phyloP scores from a whole-genome alignment of 2,329 filamentous ascomycete species.

The Aschersonia sp. region DNA sequence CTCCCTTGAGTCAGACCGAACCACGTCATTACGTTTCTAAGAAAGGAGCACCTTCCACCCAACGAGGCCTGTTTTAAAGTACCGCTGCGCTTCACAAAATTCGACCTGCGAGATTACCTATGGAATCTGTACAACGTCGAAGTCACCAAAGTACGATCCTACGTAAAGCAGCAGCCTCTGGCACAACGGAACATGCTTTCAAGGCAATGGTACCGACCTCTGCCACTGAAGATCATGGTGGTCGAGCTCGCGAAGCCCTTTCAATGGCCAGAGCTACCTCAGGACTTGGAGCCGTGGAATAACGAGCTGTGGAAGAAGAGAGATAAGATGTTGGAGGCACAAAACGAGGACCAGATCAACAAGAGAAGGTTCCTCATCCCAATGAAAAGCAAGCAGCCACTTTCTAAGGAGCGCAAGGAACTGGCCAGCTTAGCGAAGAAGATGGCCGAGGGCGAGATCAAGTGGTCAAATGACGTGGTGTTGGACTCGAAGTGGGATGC shows the following conservation, averaged over 20 bases:
- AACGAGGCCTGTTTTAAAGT: slow-evolving; percentile 83
- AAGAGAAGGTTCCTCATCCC: slow-evolving; percentile 19
- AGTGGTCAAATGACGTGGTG: slow-evolving; percentile 39
- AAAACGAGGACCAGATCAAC: slow-evolving; percentile 18
- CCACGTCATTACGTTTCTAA: slow-evolving; percentile 67
- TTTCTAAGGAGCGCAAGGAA: slow-evolving; percentile 25
- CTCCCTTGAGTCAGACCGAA: slow-evolving; percentile 45
- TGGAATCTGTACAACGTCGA: slow-evolving; percentile 71
- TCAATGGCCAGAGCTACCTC: slow-evolving; percentile 64
- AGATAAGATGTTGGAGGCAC: slow-evolving; percentile 29
- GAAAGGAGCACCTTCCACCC: slow-evolving; percentile 54
- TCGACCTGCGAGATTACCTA: slow-evolving; percentile 92
- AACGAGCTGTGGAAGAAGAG: slow-evolving; percentile 41
- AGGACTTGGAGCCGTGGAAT: slow-evolving; percentile 50
- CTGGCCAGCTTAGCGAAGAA: slow-evolving; percentile 50
- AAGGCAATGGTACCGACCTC: slow-evolving; percentile 53
- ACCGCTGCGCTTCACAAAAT: slow-evolving; percentile 84
- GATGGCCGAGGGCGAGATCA: slow-evolving; percentile 43
- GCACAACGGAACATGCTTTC: slow-evolving; percentile 34
- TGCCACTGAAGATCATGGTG: slow-evolving; percentile 80
- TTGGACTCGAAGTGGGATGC: slow-evolving; percentile 33
- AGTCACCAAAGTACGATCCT: slow-evolving; percentile 60
- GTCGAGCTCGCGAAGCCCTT: slow-evolving; percentile 81
- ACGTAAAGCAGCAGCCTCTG: slow-evolving; percentile 48
- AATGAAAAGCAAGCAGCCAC: slow-evolving; percentile 25